A percentile compares a stretch with the other conserved stretches of the same genome.
phyloP scores from a whole-genome alignment of 139 green algal genomes.

The Klebsormidium nitens region DNA sequence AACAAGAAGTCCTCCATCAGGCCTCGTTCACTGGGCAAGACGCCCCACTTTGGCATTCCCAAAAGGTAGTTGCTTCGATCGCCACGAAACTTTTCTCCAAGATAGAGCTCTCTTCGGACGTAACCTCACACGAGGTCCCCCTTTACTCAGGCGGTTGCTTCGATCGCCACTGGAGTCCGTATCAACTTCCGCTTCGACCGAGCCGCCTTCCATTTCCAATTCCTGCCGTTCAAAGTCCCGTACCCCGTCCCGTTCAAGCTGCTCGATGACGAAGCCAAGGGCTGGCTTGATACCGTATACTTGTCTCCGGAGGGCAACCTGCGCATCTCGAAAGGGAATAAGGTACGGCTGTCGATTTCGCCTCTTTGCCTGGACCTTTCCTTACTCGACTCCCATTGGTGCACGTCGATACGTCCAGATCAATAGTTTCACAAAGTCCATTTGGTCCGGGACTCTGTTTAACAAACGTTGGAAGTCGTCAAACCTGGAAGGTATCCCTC shows the following conservation, averaged over 20 bases:
- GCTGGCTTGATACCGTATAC: constrained; percentile 50
- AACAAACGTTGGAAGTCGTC: background rate
- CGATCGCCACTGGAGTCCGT: constrained; percentile 1
- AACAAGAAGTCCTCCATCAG: background rate
- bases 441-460: background rate
- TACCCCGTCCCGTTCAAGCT: constrained; percentile 95
- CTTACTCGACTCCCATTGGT: too few species aligned
- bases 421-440: too few species aligned
- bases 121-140: background rate
- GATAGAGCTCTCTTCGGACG: background rate
- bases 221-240: constrained; percentile 48
- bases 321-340: constrained; percentile 41
- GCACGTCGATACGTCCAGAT: too few species aligned
- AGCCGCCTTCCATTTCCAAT: constrained; percentile 75
- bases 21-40: background rate
- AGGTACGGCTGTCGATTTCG: constrained; percentile 10
- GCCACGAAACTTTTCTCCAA: background rate
- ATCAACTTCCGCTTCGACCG: constrained; percentile 34
- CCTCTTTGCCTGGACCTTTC: background rate
- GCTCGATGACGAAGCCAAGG: constrained; percentile 90
- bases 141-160: constrained; percentile 20
- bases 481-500: background rate
- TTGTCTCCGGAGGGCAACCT: constrained; percentile 28
- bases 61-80: background rate
- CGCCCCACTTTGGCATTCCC: background rate